Evolutionary conservation across 2,329 filamentous ascomycete species (phyloP), one percentile per base, ranked within the genome.

Genomic region (Diaporthe eres): DNA sequence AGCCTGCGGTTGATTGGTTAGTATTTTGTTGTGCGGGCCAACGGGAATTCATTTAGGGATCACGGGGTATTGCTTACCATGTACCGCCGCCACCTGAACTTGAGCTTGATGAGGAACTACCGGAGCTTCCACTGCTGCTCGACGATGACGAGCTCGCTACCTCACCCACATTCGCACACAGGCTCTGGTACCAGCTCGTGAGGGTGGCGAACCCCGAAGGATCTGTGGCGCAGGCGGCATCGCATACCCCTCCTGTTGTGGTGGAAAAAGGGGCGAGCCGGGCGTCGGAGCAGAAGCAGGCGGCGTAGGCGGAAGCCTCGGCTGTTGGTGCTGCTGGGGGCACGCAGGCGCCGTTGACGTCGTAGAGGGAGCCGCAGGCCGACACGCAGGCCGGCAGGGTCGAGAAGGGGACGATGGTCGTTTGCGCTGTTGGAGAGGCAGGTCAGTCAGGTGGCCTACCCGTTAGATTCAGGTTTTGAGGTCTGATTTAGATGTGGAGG

Each of bases 281-380:
- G 17, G 87, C 78, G 68, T 93, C 91, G 79, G 88, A 85, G 85
- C 95, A 98, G 85, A 97, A 95, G 85, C 95, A 97, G 49, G 88
- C 86, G 71, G 91, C 87, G 82, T 93, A 94, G 58, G 87, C 89
- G 28, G 83, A 80, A 55, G 88, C 82, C 65, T 88, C 86, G 68
- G 88, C 87, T 9, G 84, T 82, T 7, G 88, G 83, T 4, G 84
- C 86, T 34, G 85, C 87, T 5, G 89, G 90, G 4, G 93, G 92
- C 1, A 93, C 88, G 83, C 95, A 97, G 77, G 87, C 91, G 61
- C 89, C 89, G 81, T 95, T 94, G 75, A 94, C 94, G 83, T 94
- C 90, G 81, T 89, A 91, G 60, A 95, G 90, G 39, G 86, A 82
- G 58, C 88, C 87, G 81, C 93, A 95, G 63, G 81, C 77, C 31